Base-by-base conservation (phyloP, 352 stramenopile genomes). In the Peronospora farinosa region DNA sequence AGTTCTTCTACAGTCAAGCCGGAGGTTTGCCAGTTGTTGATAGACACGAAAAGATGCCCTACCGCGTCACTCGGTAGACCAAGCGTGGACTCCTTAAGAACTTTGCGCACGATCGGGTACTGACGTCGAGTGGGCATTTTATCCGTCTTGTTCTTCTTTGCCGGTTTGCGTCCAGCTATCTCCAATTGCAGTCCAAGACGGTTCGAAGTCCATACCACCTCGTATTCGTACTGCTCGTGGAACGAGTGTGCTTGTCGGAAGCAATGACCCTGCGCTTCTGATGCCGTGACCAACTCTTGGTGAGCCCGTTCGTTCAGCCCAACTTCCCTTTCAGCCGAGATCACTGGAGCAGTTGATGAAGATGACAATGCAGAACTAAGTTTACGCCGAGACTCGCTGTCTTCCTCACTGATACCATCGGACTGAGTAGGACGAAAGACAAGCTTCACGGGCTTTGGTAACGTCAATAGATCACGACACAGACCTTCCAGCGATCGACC, bases 371-470 rank as follows among this genome's bases (percentile, higher is more conserved):
- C 15, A 11, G 41, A 57, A 45, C 36, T 32, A 32, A 32, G 28
- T 12, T 32, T 47, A 15, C 47, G 21, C 7, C 51, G 40, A 3
- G 41, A 70, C 13, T 40, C 36, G 28, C 46, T 53, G 8, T 42
- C 61, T 16, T 66, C 42, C 1, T 51, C 63, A 12, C 47, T 53
- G 4, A 37, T 25, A 8, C 51, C 21, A 5, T 64, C 48, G 1
- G 16, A 42, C 3, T 42, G 38, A 27, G 60, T 62, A 7, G 68
- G 40, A n/a, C 60, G 50, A 44, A 88, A 88, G 7, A 74, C 35
- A 37, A 88, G 57, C 40, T 64, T 45, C 4, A 81, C 46, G 1
- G 78, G 78, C 41, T 88, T 88, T 15, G 46, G 33, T 10, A 68
- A 48, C 2, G 9, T 54, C 17, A 60, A 37, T 5, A 88, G 59